A percentile compares a stretch with the other conserved stretches of the same genome.
Evolutionary conservation across 176 grass and related monocot species (phyloP).

Genomic region (Paspalum vaginatum): DNA sequence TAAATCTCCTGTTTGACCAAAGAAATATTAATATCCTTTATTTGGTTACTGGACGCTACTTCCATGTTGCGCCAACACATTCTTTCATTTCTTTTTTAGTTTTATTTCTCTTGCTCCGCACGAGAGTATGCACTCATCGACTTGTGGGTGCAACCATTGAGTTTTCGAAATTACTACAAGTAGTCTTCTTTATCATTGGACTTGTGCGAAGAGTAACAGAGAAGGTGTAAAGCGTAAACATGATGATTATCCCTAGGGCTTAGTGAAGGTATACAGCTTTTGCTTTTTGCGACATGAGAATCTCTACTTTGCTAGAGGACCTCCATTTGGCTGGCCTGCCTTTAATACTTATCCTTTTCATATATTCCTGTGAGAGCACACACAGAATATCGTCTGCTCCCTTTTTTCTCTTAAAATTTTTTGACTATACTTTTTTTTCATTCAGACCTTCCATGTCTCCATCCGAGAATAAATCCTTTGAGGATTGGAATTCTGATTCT

Average conservation of each 20-base stretch:
- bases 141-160: neutral
- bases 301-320: slow-evolving; percentile 51
- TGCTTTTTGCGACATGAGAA: slow-evolving; percentile 41
- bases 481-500: slow-evolving; percentile 41
- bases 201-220: slow-evolving; percentile 29
- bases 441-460: slow-evolving; percentile 26
- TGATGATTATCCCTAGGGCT: slow-evolving; percentile 30
- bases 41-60: neutral
- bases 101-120: neutral
- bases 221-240: slow-evolving; percentile 34
- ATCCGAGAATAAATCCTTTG: slow-evolving; percentile 51
- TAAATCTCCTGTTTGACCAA: neutral
- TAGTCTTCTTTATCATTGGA: neutral
- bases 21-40: neutral
- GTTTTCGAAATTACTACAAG: slow-evolving; percentile 29
- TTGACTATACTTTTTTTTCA: slow-evolving; percentile 21
- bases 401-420: slow-evolving; percentile 19
- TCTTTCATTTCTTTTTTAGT: neutral
- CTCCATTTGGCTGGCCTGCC: slow-evolving; percentile 43
- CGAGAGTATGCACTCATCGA: neutral
- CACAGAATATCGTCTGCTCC: neutral
- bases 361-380: slow-evolving; percentile 35
- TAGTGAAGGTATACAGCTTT: slow-evolving; percentile 41
- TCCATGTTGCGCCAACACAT: neutral
- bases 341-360: slow-evolving; percentile 52